A percentile compares a stretch with the other conserved stretches of the same genome.
Evolutionary conservation across 2,329 filamentous ascomycete genomes (phyloP).

Genomic region (Ciborinia camelliae): DNA sequence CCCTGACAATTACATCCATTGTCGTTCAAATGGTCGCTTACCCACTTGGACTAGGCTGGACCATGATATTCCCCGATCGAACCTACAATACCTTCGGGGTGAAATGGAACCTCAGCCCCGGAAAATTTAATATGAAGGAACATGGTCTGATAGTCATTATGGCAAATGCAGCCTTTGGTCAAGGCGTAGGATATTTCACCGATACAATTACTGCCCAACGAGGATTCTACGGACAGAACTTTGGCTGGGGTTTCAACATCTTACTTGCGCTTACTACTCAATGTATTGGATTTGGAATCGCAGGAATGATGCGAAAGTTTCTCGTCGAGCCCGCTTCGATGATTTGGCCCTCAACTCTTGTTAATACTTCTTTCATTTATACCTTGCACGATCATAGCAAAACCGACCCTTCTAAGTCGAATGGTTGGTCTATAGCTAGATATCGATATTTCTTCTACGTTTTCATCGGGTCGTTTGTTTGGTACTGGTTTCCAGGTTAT

Average conservation of each 20-base stretch:
- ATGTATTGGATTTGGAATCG: constrained; percentile 60
- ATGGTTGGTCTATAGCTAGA: constrained; percentile 44
- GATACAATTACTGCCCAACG: constrained; percentile 70
- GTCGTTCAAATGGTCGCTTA: constrained; percentile 35
- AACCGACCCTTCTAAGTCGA: constrained; percentile 46
- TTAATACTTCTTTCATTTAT: constrained; percentile 22
- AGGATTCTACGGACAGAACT: constrained; percentile 69
- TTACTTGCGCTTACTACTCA: constrained; percentile 59
- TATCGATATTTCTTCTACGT: constrained; percentile 44
- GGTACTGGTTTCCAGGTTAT: constrained; percentile 57
- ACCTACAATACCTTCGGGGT: constrained; percentile 41
- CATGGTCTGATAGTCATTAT: constrained; percentile 66
- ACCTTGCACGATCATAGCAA: constrained; percentile 59
- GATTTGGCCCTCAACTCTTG: constrained; percentile 54
- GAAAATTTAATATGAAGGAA: constrained; percentile 67
- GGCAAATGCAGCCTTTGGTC: constrained; percentile 36
- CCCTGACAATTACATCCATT: constrained; percentile 43
- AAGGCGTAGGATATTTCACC: constrained; percentile 60
- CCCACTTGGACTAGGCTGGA: constrained; percentile 50
- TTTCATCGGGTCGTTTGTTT: constrained; percentile 43
- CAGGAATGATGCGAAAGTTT: constrained; percentile 56
- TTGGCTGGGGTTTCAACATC: constrained; percentile 57
- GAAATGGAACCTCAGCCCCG: constrained; percentile 50
- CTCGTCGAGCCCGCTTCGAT: constrained; percentile 59
- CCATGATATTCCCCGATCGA: constrained; percentile 27